Conservation (phyloP, 129 eudicot genomes). For the Ambrosia artemisiifolia region DNA sequence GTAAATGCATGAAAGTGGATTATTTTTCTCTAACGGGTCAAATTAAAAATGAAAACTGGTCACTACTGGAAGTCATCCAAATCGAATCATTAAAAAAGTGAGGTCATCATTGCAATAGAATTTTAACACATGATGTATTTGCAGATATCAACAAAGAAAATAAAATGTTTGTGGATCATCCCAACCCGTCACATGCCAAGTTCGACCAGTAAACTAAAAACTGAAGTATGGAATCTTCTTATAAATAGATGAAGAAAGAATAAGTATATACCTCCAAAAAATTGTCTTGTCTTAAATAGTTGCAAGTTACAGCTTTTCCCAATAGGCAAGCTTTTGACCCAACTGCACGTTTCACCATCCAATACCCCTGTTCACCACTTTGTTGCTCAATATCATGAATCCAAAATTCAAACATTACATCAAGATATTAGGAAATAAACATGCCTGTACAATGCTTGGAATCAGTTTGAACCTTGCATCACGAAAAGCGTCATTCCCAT, state of each 20-base stretch:
- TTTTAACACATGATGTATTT: not conserved
- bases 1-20: not conserved
- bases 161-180: not conserved
- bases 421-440: not conserved
- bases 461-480: conserved; percentile 92
- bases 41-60: not conserved
- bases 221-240: not conserved
- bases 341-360: conserved; percentile 99
- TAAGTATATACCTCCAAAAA: conserved; percentile 68
- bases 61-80: not conserved
- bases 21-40: not conserved
- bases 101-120: not conserved
- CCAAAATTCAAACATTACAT: not conserved
- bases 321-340: conserved; percentile 94
- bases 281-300: conserved; percentile 83
- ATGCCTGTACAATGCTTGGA: conserved; percentile 89
- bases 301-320: conserved; percentile 95
- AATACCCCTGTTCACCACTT: conserved; percentile 70
- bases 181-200: too few relatives aligned
- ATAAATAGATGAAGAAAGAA: not conserved
- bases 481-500: conserved; percentile 80
- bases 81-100: not conserved
- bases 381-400: conserved; percentile 17
- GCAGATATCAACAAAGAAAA: not conserved
- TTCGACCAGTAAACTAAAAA: not conserved